Evolutionary conservation across 306 rosid genomes (phyloP).

Genomic region (Quercus berberidifolia): DNA sequence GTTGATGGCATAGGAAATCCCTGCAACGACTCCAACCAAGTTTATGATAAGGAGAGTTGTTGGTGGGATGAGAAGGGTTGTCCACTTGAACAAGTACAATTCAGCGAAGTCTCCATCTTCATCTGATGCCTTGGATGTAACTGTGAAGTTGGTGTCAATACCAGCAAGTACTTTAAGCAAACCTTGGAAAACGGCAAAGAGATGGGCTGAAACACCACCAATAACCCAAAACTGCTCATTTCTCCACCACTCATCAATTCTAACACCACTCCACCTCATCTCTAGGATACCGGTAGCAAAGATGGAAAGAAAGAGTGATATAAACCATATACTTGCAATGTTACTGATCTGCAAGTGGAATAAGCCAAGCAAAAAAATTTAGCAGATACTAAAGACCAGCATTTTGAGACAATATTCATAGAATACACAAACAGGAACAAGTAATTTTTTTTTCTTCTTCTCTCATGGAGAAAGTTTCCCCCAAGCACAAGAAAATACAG

Average conservation of each 20-base stretch:
- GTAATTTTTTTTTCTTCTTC: not conserved
- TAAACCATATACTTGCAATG: constrained; percentile 95
- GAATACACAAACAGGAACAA: not conserved
- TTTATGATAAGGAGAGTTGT: constrained; percentile 87
- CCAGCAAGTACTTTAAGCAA: constrained; percentile 92
- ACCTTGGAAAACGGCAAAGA: constrained; percentile 92
- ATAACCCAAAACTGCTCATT: constrained; percentile 99
- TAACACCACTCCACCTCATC: constrained; percentile 99
- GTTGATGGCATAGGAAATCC: constrained; percentile 85
- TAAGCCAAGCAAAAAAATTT: constrained; percentile 1
- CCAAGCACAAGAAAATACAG: not conserved
- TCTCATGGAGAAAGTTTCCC: not conserved
- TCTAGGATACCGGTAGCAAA: constrained; percentile 95
- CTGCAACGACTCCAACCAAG: constrained; percentile 92
- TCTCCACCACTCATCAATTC: constrained; percentile 99
- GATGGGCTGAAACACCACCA: constrained; percentile 92
- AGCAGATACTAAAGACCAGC: not conserved
- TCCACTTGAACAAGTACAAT: constrained; percentile 96
- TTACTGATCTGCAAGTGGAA: constrained; percentile 77
- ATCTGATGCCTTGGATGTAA: constrained; percentile 93
- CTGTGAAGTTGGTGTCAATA: constrained; percentile 97
- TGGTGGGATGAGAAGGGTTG: constrained; percentile 92
- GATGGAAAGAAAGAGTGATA: constrained; percentile 92
- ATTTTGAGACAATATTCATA: not conserved
- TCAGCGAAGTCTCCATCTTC: constrained; percentile 89